Base-by-base conservation (phyloP, 176 grass and related monocot species). In the Themeda triandra region DNA sequence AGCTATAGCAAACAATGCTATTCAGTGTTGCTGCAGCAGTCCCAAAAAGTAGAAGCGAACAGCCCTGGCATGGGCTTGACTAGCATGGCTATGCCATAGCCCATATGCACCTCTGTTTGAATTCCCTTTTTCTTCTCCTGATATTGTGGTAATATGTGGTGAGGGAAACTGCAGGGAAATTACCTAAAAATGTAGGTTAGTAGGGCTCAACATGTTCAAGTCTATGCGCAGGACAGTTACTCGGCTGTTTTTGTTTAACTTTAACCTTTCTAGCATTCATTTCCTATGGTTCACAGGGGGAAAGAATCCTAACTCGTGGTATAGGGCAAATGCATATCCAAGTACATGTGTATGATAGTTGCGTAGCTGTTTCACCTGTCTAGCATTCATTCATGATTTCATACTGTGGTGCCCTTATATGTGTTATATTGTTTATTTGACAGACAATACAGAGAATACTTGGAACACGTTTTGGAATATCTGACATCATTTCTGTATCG, bases 381-480 rank as follows among this genome's bases (percentile, higher is more conserved):
- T 76, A 51, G 5, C 13, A 83, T 83, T 71, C 58, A 5, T 71
- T n/a, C n/a, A n/a, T n/a, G n/a, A n/a, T n/a, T 63, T 31, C 24
- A 31, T 71, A 35, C 19, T 35, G 14, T 13, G 21, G 7, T 72
- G 58, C 58, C 2, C 10, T 60, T 60, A 12, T 25, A 60, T 60
- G 58, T 25, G 30, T 25, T 14, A 76, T 28, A 35, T 12, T 63
- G 2, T 28, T 85, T 81, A 64, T 46, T 74, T 85, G 76, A 24
- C 89, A 96, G 89, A 71, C 87, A 91, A 40, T 96, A 94, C 81
- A 90, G 29, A 88, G 91, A 94, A 83, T 99, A 99, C 31, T 78
- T 96, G 87, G 84, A 87, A 67, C 91, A 99, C 90, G 58, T 94
- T 86, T 72, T 96, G 76, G 93, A 96, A 66, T 99, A 94, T 82